Base-by-base conservation (phyloP, 2,329 filamentous ascomycete species). In the Phialophora expanda region DNA sequence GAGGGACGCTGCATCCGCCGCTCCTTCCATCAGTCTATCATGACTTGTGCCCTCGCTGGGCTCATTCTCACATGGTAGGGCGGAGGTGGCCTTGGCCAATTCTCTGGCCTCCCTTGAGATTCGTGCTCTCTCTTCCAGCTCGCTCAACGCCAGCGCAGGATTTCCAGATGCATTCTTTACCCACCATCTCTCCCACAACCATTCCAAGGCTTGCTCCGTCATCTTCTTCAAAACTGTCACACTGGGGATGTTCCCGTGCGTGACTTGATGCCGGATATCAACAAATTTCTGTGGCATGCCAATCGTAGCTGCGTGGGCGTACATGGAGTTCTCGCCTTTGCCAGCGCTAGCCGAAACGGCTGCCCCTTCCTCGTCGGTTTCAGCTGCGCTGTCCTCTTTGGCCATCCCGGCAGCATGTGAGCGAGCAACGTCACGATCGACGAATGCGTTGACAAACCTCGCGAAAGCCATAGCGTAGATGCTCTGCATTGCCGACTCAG, bases 231-330 rank as follows among this genome's bases (percentile, higher is more conserved):
- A 81, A 72, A 90, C 86, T 17, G 84, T 81, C 55, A 93, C 81
- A 2, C 87, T 86, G 0, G 92, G 92, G 63, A 95, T 80, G 74
- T 90, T 88, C 78, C 93, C 90, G 74, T 96, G 92, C 50, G 91
- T 93, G 59, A 89, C 89, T 78, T 93, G 89, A 76, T 96, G 92
- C 61, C 92, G 85, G 62, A 93, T 83, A 81, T 93, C 91, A 63
- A 95, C 91, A 76, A 94, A 93, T 0, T 87, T 86, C 1, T 86
- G 85, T 1, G 71, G 71, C 69, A 73, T 70, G 28, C 67, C 64
- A 28, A 73, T 72, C 24, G 64, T 65, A 34, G 64, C 65, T 9
- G 71, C 71, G 44, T 70, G 67, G 26, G 71, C 70, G 59, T 72
- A 73, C 71, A 73, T 73, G 4, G 70, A 72, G 41, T 60, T 71